A percentile compares a stretch with the other conserved stretches of the same genome.
Conservation (phyloP, 2,329 filamentous ascomycete genomes). For the Didymella exigua region DNA sequence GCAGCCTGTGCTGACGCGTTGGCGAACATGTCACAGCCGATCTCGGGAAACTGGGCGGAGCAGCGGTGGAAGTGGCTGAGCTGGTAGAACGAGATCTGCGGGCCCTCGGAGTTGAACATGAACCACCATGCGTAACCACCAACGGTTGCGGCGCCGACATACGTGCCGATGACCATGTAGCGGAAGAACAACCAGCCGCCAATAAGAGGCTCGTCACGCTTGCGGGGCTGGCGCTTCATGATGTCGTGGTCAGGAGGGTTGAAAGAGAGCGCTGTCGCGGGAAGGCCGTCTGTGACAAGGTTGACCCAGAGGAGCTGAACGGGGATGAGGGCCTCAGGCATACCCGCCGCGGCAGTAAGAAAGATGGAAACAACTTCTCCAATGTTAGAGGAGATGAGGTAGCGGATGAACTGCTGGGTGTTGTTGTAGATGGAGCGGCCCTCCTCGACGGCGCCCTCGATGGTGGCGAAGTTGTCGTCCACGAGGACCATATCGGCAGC, state of each 20-base stretch:
- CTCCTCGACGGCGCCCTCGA: constrained; percentile 94
- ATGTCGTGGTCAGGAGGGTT: constrained; percentile 98
- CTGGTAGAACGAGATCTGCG: constrained; percentile 89
- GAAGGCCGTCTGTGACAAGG: constrained; percentile 94
- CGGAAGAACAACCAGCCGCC: constrained; percentile 97
- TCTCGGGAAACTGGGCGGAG: constrained; percentile 80
- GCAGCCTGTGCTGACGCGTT: constrained; percentile 86
- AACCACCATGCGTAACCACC: constrained; percentile 99
- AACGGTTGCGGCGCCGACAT: constrained; percentile 93
- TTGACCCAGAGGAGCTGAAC: constrained; percentile 99
- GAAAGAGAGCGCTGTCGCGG: constrained; percentile 94
- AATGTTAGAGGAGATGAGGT: constrained; percentile 98
- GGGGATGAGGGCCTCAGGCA: constrained; percentile 96
- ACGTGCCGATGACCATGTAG: constrained; percentile 94
- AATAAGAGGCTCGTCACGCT: constrained; percentile 90
- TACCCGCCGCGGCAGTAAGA: constrained; percentile 91
- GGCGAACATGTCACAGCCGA: constrained; percentile 90
- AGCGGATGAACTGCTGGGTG: constrained; percentile 99
- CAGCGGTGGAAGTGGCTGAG: constrained; percentile 94
- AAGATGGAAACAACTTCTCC: constrained; percentile 99
- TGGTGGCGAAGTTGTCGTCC: constrained; percentile 98
- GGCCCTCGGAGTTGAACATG: constrained; percentile 90
- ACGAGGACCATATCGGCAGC: constrained; percentile 98
- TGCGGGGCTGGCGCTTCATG: constrained; percentile 89
- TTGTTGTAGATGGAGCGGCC: constrained; percentile 99